phyloP scores from a whole-genome alignment of 176 grass and related monocot genomes.

The Bothriochloa decipiens region DNA sequence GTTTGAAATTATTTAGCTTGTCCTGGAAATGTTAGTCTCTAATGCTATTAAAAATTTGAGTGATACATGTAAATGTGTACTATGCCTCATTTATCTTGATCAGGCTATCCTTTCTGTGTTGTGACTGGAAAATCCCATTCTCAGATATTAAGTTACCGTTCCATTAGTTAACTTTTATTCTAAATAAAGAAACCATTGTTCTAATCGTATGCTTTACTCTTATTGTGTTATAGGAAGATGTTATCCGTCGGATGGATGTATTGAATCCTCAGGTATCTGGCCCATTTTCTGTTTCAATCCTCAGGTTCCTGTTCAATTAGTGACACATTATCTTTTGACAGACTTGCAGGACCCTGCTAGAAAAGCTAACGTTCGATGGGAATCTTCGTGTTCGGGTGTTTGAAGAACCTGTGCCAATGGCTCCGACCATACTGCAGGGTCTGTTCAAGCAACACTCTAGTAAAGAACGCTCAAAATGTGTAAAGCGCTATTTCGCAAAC shows the following conservation, averaged over 20 bases:
- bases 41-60: neutral
- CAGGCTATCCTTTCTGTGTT: conserved; percentile 21
- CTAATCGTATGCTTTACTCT: conserved; percentile 20
- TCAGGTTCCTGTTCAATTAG: neutral
- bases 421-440: conserved; percentile 59
- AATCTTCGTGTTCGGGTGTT: conserved; percentile 57
- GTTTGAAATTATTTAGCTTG: neutral
- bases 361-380: conserved; percentile 55
- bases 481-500: conserved; percentile 74
- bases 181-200: neutral
- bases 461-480: conserved; percentile 34
- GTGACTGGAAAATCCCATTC: neutral
- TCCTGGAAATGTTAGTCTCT: neutral
- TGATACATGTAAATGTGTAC: neutral
- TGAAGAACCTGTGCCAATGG: conserved; percentile 48
- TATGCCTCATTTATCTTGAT: neutral
- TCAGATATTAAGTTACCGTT: neutral
- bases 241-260: conserved; percentile 80
- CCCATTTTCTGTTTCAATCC: neutral
- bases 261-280: conserved; percentile 85
- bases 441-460: conserved; percentile 41
- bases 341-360: conserved; percentile 81
- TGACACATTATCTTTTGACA: conserved; percentile 40
- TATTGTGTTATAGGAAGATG: conserved; percentile 71
- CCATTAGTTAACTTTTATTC: neutral